phyloP scores from a whole-genome alignment of 2,329 filamentous ascomycete species.

The Didymella keratinophila region DNA sequence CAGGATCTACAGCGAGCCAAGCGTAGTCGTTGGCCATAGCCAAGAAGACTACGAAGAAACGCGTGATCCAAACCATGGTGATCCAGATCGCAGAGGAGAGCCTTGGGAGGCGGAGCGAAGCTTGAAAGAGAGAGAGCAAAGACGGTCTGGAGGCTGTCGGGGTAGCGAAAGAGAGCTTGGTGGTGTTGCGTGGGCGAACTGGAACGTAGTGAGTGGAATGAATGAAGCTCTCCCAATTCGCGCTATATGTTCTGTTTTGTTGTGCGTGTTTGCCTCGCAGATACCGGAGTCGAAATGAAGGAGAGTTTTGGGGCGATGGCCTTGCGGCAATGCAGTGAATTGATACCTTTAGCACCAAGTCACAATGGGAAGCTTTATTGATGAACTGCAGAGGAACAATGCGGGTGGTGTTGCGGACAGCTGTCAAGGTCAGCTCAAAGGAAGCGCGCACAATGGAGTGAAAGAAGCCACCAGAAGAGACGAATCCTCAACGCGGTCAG shows the following conservation, averaged over 20 bases:
- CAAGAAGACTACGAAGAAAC: background rate
- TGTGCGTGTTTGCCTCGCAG: background rate
- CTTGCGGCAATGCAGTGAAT: background rate
- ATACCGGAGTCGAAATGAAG: background rate
- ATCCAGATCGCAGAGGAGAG: background rate
- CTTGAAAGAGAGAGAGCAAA: background rate
- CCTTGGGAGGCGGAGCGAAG: background rate
- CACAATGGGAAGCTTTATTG: background rate
- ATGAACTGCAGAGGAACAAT: background rate
- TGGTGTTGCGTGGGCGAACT: background rate
- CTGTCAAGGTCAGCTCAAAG: background rate
- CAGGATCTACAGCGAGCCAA: background rate
- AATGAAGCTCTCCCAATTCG: background rate
- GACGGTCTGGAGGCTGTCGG: background rate
- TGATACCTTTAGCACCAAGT: too few relatives aligned
- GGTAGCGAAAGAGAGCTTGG: background rate
- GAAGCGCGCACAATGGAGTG: background rate
- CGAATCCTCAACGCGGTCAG: background rate
- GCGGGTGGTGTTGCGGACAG: background rate
- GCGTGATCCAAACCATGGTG: background rate
- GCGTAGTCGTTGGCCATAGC: background rate
- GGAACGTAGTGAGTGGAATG: background rate
- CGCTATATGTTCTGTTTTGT: background rate
- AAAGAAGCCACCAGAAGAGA: background rate
- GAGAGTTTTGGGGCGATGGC: background rate